phyloP scores from a whole-genome alignment of 2,329 filamentous ascomycete genomes.

The Aspergillus pseudoviridinutans region DNA sequence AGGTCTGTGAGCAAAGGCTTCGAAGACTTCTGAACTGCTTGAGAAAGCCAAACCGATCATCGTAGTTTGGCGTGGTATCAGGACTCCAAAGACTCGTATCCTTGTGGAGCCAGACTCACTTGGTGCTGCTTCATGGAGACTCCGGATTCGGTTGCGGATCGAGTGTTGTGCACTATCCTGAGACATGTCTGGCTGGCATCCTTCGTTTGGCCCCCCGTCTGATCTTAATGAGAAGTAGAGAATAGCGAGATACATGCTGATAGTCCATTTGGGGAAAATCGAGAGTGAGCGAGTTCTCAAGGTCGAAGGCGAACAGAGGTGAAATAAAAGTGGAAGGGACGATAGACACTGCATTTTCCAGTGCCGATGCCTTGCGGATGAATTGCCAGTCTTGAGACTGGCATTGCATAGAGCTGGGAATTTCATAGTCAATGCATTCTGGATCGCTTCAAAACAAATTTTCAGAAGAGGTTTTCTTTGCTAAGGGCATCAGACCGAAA shows the following conservation, averaged over 20 bases:
- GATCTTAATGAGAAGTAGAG: background rate
- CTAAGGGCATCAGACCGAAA: too few relatives aligned
- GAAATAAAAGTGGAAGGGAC: background rate
- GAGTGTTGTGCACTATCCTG: background rate
- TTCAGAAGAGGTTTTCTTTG: background rate
- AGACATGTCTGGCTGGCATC: background rate
- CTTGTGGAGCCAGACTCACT: background rate
- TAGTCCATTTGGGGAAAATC: background rate
- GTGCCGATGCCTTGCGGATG: background rate
- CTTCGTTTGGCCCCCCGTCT: background rate
- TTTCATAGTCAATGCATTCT: background rate
- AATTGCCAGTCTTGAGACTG: background rate
- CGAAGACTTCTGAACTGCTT: background rate
- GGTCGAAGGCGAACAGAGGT: background rate
- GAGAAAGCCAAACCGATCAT: slow-evolving; percentile 10
- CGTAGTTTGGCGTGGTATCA: slow-evolving; percentile 7
- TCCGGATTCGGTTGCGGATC: background rate
- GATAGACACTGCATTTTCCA: background rate
- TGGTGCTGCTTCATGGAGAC: background rate
- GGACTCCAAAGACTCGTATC: background rate
- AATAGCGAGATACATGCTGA: background rate
- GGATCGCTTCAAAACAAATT: background rate
- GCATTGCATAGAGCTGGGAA: background rate
- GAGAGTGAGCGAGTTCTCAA: background rate
- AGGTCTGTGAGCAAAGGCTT: slow-evolving; percentile 2